A percentile compares a stretch with the other conserved stretches of the same genome.
Evolutionary conservation across 108 stramenopile species (phyloP).

Genomic region (Cylindrotheca fusiformis): DNA sequence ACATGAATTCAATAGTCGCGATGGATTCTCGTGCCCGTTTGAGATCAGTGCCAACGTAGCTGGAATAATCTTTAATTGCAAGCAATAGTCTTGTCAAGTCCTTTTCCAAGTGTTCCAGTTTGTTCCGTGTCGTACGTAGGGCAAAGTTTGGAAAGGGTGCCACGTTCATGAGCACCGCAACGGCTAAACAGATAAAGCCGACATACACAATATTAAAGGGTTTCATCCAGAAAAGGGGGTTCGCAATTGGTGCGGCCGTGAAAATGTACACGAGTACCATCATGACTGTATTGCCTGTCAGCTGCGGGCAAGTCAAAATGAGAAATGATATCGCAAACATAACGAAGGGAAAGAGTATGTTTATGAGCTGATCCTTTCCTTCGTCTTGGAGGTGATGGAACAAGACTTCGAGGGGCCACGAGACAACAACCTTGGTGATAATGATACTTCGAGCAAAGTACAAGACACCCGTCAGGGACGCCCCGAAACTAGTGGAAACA

Average conservation of each 20-base stretch:
- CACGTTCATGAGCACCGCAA: constrained; percentile 23
- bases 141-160: constrained; percentile 17
- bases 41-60: not conserved
- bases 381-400: not conserved
- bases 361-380: too few species aligned
- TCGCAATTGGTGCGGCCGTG: constrained; percentile 2
- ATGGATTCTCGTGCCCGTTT: not conserved
- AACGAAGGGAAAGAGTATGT: not conserved
- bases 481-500: constrained; percentile 25
- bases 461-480: not conserved
- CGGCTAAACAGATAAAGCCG: constrained; percentile 18
- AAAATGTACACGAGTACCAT: constrained; percentile 13
- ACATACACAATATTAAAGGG: constrained; percentile 13
- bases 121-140: not conserved
- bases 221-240: constrained; percentile 5
- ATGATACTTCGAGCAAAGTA: constrained; percentile 1
- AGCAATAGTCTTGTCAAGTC: constrained; percentile 20
- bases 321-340: constrained; percentile 3
- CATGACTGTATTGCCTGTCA: constrained; percentile 3
- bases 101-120: constrained; percentile 14
- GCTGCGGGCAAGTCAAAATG: constrained; percentile 8
- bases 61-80: constrained; percentile 10
- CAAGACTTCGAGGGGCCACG: not conserved
- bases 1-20: not conserved
- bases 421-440: not conserved